Conservation (phyloP, 768 basidiomycete genomes). For the Hygrophorus russula region DNA sequence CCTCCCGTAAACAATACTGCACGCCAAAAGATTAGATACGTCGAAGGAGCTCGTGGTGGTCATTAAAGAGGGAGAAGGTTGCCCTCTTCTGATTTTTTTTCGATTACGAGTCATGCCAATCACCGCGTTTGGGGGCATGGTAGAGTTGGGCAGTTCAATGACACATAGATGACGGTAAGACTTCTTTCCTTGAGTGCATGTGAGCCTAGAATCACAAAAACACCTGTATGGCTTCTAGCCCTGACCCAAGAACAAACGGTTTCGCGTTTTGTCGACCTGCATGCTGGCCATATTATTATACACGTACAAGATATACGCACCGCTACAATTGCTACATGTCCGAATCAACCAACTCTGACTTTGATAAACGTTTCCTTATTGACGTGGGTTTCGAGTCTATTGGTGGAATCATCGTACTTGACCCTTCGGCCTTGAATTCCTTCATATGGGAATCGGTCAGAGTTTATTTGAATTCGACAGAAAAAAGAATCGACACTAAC, state of each 20-base stretch:
- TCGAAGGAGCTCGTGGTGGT: conserved; percentile 25
- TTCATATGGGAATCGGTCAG: conserved; percentile 2
- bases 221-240: no score
- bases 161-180: no score
- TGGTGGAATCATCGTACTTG: conserved; percentile 19
- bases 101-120: no score
- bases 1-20: conserved; percentile 56
- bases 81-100: no score
- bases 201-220: no score
- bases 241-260: background rate
- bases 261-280: background rate
- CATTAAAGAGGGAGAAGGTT: no score
- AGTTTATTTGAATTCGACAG: background rate
- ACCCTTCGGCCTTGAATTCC: conserved; percentile 17
- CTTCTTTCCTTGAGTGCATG: no score
- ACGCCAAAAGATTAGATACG: conserved; percentile 31
- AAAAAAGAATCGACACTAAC: conserved; percentile 9
- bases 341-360: conserved; percentile 18
- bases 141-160: no score
- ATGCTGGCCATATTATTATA: conserved; percentile 1
- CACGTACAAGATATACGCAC: background rate
- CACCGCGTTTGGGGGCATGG: no score
- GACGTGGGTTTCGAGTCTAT: conserved; percentile 17
- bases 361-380: conserved; percentile 32
- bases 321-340: background rate